Evolutionary conservation across 106 monocot species (phyloP), one percentile per base, ranked within the genome.

Genomic region (Vanilla planifolia): DNA sequence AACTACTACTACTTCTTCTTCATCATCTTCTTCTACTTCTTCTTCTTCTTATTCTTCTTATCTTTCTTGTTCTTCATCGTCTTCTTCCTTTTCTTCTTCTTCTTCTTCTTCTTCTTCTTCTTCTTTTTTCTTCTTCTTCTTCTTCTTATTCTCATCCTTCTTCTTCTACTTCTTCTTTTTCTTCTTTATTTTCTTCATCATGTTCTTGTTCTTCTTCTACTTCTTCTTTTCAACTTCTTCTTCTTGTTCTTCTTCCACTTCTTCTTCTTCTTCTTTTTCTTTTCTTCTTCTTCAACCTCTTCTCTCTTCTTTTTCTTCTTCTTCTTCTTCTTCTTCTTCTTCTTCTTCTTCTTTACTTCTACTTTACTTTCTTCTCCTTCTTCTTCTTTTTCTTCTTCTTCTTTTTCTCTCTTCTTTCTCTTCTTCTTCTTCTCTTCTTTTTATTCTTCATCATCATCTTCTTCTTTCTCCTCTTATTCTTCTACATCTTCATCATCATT

Each of bases 131-230:
- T 13, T 41, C n/a, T n/a, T n/a, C n/a, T n/a, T n/a, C n/a, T n/a
- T n/a, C n/a, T n/a, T n/a, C n/a, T n/a, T n/a, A n/a, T n/a, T n/a
- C n/a, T n/a, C n/a, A n/a, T n/a, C n/a, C n/a, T n/a, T n/a, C n/a
- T n/a, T n/a, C n/a, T n/a, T 41, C 40, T 13, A 5, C 40, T 41
- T 41, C 40, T 41, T 13, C 40, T 41, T 41, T 13, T 41, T 41
- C 40, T 41, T 41, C 40, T 41, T 13, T 13, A 6, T 6, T 6
- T 41, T 41, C 40, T 13, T 41, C 40, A 41, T 13, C 40, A 41
- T 41, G 40, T 41, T 41, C 40, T 41, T 41, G 40, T 41, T 41
- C n/a, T n/a, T n/a, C n/a, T n/a, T n/a, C n/a, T n/a, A n/a, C n/a
- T n/a, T n/a, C n/a, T n/a, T n/a, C n/a, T 41, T 41, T n/a, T n/a